These are phyloP conservation scores for Periconia sp. DNA, from an alignment of 2,329 filamentous ascomycete genomes.

Conservation along the genomic window DNA sequence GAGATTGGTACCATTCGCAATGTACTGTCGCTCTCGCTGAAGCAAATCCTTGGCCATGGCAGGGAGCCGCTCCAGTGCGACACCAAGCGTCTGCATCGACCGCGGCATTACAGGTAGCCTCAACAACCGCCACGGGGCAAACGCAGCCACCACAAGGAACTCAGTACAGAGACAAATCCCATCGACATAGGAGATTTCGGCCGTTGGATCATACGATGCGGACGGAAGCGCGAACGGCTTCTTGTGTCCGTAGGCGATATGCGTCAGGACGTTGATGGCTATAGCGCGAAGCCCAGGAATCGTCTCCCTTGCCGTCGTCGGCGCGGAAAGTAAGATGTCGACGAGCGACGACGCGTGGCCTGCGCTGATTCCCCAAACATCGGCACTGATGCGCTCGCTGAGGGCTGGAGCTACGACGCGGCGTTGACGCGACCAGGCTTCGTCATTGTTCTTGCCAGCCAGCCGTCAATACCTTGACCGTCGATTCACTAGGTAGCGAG, in stretches of 20 bases:
- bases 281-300: neutral
- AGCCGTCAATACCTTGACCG: neutral
- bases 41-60: constrained; percentile 20
- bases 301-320: neutral
- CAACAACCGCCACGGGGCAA: constrained; percentile 3
- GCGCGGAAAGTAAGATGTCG: neutral
- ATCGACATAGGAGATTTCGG: neutral
- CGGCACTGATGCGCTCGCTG: constrained; percentile 45
- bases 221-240: constrained; percentile 34
- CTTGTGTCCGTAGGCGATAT: neutral
- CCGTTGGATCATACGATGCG: constrained; percentile 23
- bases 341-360: constrained; percentile 19
- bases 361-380: constrained; percentile 56
- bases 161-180: neutral
- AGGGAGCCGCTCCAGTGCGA: neutral
- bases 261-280: neutral
- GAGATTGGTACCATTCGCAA: constrained; percentile 23
- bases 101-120: neutral
- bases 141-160: neutral
- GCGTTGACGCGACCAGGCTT: constrained; percentile 49
- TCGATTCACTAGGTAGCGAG: no score
- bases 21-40: constrained; percentile 16
- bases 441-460: constrained; percentile 12
- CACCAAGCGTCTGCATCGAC: neutral
- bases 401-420: constrained; percentile 47